Evolutionary conservation across 208 protist genomes (phyloP).

Genomic region (Trypanosoma mega): DNA sequence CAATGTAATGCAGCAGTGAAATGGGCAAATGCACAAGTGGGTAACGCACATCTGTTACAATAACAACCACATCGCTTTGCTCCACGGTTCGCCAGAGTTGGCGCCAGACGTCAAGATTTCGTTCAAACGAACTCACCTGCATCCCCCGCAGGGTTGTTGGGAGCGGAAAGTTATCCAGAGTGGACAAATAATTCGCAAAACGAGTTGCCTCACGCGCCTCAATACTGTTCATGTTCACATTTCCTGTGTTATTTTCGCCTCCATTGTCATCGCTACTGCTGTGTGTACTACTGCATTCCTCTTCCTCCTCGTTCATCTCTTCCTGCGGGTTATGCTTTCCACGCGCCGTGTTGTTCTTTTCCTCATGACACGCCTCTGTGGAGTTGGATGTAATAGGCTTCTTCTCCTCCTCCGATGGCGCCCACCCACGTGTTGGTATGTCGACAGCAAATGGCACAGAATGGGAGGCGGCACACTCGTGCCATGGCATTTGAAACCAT

Average conservation of each 20-base stretch:
- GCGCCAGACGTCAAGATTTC: slow-evolving; percentile 97
- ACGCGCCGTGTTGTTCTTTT: too few species aligned
- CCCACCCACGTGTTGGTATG: slow-evolving; percentile 77
- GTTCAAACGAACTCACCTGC: slow-evolving; percentile 93
- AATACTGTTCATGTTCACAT: slow-evolving; percentile 2
- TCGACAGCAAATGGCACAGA: slow-evolving; percentile 72
- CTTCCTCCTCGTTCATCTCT: slow-evolving; percentile 4
- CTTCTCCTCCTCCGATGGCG: neutral
- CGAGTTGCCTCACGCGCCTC: slow-evolving; percentile 46
- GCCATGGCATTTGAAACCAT: slow-evolving; percentile 51
- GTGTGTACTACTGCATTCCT: slow-evolving; percentile 3
- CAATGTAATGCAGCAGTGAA: slow-evolving; percentile 91
- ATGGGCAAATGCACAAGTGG: slow-evolving; percentile 94
- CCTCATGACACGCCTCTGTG: too few species aligned
- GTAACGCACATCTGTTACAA: slow-evolving; percentile 95
- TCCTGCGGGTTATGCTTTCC: neutral
- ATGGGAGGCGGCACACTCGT: slow-evolving; percentile 14
- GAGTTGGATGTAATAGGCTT: slow-evolving; percentile 4
- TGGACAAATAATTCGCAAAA: slow-evolving; percentile 46
- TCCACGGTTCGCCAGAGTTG: slow-evolving; percentile 98
- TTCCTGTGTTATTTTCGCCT: slow-evolving; percentile 2
- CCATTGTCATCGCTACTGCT: slow-evolving; percentile 5
- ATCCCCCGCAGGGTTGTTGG: slow-evolving; percentile 25
- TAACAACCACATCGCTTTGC: slow-evolving; percentile 92
- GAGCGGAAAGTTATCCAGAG: slow-evolving; percentile 50